Percentiles rank a stretch among this genome's conserved stretches.
phyloP scores from a whole-genome alignment of 176 grass and related monocot genomes.

The Oryza longistaminata region DNA sequence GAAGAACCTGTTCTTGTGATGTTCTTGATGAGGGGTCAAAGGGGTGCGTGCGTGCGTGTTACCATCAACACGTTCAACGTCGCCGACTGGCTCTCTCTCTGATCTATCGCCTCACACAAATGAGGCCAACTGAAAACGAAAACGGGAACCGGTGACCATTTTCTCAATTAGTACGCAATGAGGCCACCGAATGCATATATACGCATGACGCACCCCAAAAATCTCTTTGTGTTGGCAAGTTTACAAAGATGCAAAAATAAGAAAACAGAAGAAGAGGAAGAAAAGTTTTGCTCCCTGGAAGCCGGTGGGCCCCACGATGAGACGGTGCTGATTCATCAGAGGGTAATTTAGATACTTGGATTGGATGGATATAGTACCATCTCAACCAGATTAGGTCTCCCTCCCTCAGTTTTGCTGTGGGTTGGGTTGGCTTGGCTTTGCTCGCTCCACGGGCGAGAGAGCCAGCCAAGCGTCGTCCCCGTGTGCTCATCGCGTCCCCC shows the following conservation, averaged over 20 bases:
- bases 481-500: neutral
- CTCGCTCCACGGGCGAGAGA: neutral
- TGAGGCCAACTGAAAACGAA: neutral
- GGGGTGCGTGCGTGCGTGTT: conserved; percentile 1
- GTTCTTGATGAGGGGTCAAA: conserved; percentile 20
- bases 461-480: neutral
- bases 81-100: conserved; percentile 8
- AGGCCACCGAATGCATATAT: too few relatives aligned
- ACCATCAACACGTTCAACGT: conserved; percentile 36
- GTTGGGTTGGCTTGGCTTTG: neutral
- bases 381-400: neutral
- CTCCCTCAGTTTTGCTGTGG: neutral
- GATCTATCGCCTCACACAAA: neutral
- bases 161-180: neutral
- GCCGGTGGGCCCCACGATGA: neutral
- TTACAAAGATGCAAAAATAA: neutral
- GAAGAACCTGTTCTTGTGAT: neutral
- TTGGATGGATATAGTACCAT: too few relatives aligned
- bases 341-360: neutral
- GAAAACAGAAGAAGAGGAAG: too few relatives aligned
- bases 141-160: neutral
- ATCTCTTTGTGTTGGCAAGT: neutral
- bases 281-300: neutral
- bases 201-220: neutral
- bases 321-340: conserved; percentile 37